Evolutionary conservation across 1,284 basidiomycete genomes (phyloP).

Genomic region (Pisolithus thermaeus): DNA sequence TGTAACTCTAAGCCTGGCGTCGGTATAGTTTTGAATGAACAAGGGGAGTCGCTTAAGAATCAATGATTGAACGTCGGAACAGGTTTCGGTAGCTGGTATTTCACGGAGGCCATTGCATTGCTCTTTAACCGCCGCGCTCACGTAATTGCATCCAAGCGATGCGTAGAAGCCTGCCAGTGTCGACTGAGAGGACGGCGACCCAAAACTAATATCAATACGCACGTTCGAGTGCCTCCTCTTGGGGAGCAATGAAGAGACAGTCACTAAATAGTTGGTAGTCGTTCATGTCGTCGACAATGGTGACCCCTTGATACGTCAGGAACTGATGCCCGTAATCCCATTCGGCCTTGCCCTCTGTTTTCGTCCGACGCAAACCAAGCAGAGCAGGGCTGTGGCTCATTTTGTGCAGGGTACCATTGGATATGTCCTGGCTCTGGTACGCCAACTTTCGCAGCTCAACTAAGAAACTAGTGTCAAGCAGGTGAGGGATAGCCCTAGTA

Average conservation of each 20-base stretch:
- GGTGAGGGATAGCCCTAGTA: not conserved
- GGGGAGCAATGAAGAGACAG: conserved; percentile 77
- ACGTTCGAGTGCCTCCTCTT: conserved; percentile 85
- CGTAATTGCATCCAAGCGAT: conserved; percentile 59
- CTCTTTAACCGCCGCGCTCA: conserved; percentile 72
- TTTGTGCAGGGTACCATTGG: conserved; percentile 46
- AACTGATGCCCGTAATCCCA: conserved; percentile 65
- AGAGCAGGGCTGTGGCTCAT: conserved; percentile 74
- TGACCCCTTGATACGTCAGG: conserved; percentile 54
- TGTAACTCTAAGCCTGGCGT: conserved; percentile 62
- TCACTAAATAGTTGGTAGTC: conserved; percentile 74
- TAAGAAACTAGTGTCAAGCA: conserved; percentile 58
- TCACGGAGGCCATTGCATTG: conserved; percentile 62
- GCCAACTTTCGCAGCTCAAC: conserved; percentile 82
- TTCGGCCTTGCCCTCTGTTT: conserved; percentile 57
- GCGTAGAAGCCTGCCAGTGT: conserved; percentile 55
- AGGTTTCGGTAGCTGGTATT: conserved; percentile 41
- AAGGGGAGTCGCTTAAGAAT: conserved; percentile 85
- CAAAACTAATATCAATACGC: conserved; percentile 7
- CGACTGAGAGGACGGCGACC: not conserved
- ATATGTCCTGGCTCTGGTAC: conserved; percentile 62
- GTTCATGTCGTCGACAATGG: conserved; percentile 76
- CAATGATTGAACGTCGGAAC: conserved; percentile 49
- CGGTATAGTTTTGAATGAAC: conserved; percentile 86
- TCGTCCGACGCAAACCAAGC: conserved; percentile 53